phyloP scores from a whole-genome alignment of 106 monocot species.

The Dioscorea zingiberensis region DNA sequence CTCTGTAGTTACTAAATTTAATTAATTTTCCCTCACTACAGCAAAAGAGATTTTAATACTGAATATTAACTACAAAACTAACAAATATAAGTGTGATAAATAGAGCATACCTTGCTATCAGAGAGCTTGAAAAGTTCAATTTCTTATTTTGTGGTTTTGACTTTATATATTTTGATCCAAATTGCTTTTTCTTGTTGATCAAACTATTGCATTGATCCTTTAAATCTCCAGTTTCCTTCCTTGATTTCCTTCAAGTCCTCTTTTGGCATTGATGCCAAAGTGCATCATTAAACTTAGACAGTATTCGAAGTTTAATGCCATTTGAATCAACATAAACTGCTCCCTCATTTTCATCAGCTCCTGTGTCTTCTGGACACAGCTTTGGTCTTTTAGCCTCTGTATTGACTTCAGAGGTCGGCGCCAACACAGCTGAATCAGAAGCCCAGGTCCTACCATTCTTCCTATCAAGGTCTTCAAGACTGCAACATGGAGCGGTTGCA shows the following conservation, averaged over 20 bases:
- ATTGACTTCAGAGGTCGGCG: slow-evolving; percentile 3
- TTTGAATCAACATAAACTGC: slow-evolving; percentile 83
- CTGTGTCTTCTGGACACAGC: slow-evolving; percentile 3
- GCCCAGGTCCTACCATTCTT: slow-evolving; percentile 87
- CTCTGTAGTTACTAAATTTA: too few relatives aligned
- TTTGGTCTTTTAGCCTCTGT: slow-evolving; percentile 26
- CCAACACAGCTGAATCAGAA: slow-evolving; percentile 17
- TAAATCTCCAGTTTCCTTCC: slow-evolving; percentile 12
- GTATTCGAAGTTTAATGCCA: slow-evolving; percentile 73
- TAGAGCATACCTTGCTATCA: slow-evolving; percentile 33
- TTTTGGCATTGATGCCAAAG: not conserved
- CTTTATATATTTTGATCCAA: slow-evolving; percentile 16
- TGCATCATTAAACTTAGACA: slow-evolving; percentile 50
- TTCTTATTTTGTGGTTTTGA: slow-evolving; percentile 9
- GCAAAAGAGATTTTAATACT: too few relatives aligned
- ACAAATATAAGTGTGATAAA: not conserved
- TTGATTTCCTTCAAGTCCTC: slow-evolving; percentile 16
- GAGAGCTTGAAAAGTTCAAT: slow-evolving; percentile 13
- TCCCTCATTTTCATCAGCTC: slow-evolving; percentile 28
- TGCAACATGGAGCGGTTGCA: slow-evolving; percentile 40
- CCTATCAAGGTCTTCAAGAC: slow-evolving; percentile 79
- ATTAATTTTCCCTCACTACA: too few relatives aligned
- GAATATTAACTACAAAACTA: too few relatives aligned
- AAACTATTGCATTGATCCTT: slow-evolving; percentile 8
- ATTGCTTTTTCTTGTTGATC: slow-evolving; percentile 14